A percentile compares a stretch with the other conserved stretches of the same genome.
phyloP scores from a whole-genome alignment of 2,329 filamentous ascomycete genomes.

The Epicoccum sorghinum region DNA sequence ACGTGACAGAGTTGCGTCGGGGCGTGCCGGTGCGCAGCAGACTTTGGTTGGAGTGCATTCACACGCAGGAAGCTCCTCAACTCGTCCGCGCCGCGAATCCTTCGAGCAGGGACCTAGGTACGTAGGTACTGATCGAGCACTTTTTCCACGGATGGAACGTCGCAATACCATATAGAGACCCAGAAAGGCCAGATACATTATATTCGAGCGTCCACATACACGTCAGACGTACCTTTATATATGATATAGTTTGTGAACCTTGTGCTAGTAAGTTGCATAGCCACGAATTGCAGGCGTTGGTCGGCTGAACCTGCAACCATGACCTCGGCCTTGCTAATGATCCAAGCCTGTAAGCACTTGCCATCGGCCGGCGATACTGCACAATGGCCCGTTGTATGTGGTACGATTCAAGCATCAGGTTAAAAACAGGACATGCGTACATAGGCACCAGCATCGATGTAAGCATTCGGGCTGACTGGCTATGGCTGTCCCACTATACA shows the following conservation, averaged over 20 bases:
- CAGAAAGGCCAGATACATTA: background rate
- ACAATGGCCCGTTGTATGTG: constrained; percentile 10
- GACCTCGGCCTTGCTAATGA: constrained; percentile 3
- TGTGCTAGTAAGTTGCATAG: too few species aligned
- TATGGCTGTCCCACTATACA: background rate
- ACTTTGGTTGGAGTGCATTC: constrained; percentile 7
- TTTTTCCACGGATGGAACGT: background rate
- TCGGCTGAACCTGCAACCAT: constrained; percentile 18
- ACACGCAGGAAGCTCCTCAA: constrained; percentile 6
- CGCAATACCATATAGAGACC: background rate
- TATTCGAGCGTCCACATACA: background rate
- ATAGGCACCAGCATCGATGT: background rate
- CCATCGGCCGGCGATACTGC: constrained; percentile 10
- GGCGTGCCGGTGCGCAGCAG: constrained; percentile 26
- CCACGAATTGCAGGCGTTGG: constrained; percentile 14
- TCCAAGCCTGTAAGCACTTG: constrained; percentile 3
- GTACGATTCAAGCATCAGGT: constrained; percentile 6
- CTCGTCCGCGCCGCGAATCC: constrained; percentile 6
- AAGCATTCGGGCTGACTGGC: background rate
- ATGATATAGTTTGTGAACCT: too few species aligned
- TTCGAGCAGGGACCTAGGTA: background rate
- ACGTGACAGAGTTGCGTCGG: constrained; percentile 24
- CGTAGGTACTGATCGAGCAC: background rate
- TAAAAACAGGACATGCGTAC: background rate
- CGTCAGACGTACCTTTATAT: background rate